Conservation (phyloP, 495 filamentous ascomycete genomes). For the Annulohypoxylon maeteangense region DNA sequence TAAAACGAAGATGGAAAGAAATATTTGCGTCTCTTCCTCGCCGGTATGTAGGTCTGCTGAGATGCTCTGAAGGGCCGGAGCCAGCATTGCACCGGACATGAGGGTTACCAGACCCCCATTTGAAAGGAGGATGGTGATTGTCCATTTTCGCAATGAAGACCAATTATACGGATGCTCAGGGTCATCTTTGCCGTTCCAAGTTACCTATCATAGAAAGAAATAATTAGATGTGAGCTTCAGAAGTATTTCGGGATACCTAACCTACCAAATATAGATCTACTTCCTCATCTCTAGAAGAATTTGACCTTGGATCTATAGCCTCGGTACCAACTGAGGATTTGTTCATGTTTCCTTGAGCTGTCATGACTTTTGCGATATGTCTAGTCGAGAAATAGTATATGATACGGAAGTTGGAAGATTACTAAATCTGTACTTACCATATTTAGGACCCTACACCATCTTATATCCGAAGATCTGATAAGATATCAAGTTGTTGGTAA, state of each 20-base stretch:
- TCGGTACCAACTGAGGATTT: not conserved
- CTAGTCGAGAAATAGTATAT: no score
- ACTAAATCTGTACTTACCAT: no score
- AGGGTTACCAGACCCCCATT: conserved; percentile 71
- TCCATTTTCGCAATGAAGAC: conserved; percentile 68
- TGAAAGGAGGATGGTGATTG: conserved; percentile 59
- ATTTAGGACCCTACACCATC: not conserved
- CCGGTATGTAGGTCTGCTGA: conserved; percentile 65
- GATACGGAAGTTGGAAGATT: not conserved
- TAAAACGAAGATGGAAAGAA: conserved; percentile 58
- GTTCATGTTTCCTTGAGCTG: not conserved
- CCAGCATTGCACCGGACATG: conserved; percentile 74
- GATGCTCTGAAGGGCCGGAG: conserved; percentile 67
- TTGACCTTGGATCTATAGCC: not conserved
- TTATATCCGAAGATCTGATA: not conserved
- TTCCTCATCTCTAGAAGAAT: not conserved
- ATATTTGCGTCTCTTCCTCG: conserved; percentile 40
- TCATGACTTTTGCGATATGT: conserved; percentile 9
- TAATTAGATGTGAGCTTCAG: not conserved
- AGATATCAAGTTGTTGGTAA: not conserved
- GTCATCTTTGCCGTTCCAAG: conserved; percentile 49
- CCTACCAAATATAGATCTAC: conserved; percentile 14
- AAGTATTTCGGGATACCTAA: no score
- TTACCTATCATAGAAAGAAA: conserved; percentile 7
- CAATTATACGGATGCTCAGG: conserved; percentile 70